A percentile compares a stretch with the other conserved stretches of the same genome.
phyloP scores from a whole-genome alignment of 169 alveolate genomes.

The Plasmodium relictum region DNA sequence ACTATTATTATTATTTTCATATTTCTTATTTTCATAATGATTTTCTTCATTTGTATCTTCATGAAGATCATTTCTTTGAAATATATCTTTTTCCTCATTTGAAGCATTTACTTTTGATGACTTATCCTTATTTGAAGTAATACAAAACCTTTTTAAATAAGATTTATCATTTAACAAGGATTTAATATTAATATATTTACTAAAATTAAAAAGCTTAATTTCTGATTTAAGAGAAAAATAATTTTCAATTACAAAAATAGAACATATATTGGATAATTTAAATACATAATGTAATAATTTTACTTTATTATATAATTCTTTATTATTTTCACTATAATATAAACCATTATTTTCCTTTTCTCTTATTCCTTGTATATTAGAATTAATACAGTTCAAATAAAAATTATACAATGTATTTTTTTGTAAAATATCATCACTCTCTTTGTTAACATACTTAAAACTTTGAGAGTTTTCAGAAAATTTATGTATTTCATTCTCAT shows the following conservation, averaged over 20 bases:
- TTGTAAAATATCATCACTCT: no score
- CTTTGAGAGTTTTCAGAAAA: no score
- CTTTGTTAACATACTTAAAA: no score
- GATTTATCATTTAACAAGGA: slow-evolving; percentile 40
- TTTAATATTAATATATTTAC: slow-evolving; percentile 37
- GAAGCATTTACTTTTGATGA: no score
- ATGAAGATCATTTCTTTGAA: no score
- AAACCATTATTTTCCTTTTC: background rate
- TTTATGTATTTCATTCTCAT: background rate
- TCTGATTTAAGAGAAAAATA: slow-evolving; percentile 38
- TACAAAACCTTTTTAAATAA: background rate
- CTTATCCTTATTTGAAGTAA: no score
- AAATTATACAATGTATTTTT: no score
- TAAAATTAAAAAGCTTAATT: slow-evolving; percentile 53
- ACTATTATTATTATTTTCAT: no score
- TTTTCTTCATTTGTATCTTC: background rate
- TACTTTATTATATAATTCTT: background rate
- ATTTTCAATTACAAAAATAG: slow-evolving; percentile 34
- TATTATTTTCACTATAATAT: background rate
- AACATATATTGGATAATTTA: slow-evolving; percentile 42
- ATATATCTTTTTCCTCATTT: no score
- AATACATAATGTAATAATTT: slow-evolving; percentile 14
- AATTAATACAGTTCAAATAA: no score
- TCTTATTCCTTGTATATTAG: background rate
- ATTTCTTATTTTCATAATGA: background rate